These are phyloP conservation scores for Lathyrus tuberosus DNA, from an alignment of 306 rosid genomes.

Conservation along the genomic window DNA sequence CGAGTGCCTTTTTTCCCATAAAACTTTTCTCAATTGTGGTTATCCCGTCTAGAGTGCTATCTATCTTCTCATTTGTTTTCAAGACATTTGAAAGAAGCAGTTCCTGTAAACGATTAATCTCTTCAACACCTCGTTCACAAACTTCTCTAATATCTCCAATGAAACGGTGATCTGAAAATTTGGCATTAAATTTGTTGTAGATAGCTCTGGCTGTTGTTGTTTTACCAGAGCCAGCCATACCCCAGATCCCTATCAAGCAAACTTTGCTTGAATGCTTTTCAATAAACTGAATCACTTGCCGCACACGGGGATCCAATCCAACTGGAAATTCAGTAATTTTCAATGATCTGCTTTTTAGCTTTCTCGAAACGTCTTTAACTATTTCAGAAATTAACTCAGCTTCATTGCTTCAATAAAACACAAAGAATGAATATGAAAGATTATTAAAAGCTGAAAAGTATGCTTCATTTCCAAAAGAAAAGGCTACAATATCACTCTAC, in stretches of 20 bases:
- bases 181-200: not conserved
- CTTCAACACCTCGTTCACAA: not conserved
- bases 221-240: slow-evolving; percentile 16
- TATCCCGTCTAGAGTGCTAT: not conserved
- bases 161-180: not conserved
- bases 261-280: not conserved
- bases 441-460: not conserved
- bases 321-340: slow-evolving; percentile 5
- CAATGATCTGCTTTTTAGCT: not conserved
- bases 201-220: not conserved
- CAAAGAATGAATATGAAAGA: not conserved
- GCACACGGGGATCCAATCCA: slow-evolving; percentile 20
- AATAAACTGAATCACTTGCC: not conserved
- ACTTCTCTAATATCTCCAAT: slow-evolving; percentile 23
- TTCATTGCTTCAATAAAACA: not conserved
- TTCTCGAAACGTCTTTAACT: not conserved
- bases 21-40: slow-evolving; percentile 10
- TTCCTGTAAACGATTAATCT: slow-evolving; percentile 14
- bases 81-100: slow-evolving; percentile 16
- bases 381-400: not conserved
- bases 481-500: too few relatives aligned
- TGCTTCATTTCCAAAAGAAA: not conserved
- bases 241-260: slow-evolving; percentile 31
- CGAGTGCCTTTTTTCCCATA: not conserved
- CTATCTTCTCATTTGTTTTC: not conserved